Conservation (phyloP, 139 green algal genomes). For the Monoraphidium neglectum region DNA sequence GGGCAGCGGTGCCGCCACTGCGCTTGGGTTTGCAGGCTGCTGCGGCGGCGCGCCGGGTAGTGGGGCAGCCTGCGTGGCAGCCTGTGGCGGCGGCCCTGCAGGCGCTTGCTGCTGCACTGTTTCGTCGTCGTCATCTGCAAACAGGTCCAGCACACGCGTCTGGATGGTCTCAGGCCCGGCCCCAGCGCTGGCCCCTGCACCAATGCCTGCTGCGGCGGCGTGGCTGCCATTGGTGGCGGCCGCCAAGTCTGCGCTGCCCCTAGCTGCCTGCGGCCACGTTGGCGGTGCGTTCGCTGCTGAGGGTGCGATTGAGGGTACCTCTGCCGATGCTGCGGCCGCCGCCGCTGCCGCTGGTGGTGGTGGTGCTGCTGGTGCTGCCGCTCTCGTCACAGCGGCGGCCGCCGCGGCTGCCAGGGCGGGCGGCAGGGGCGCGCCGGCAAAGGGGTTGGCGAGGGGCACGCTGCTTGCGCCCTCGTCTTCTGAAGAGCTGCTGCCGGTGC, state of each 20-base stretch:
- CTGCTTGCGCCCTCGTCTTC: no score
- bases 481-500: no score
- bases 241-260: not conserved
- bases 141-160: no score
- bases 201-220: slow-evolving; percentile 11
- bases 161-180: not conserved
- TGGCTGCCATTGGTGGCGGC: not conserved
- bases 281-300: not conserved
- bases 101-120: not conserved
- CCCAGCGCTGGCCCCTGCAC: slow-evolving; percentile 6
- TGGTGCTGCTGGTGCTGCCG: not conserved
- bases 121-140: no score
- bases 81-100: not conserved
- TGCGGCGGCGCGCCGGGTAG: not conserved
- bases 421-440: no score
- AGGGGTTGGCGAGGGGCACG: no score
- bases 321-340: not conserved
- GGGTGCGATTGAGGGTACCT: not conserved
- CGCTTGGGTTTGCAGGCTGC: not conserved
- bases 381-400: no score
- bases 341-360: not conserved
- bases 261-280: not conserved
- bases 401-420: no score
- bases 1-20: not conserved
- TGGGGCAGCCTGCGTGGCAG: no score